Evolutionary conservation across 2,329 filamentous ascomycete genomes (phyloP).

Genomic region (Aspergillus sp.): DNA sequence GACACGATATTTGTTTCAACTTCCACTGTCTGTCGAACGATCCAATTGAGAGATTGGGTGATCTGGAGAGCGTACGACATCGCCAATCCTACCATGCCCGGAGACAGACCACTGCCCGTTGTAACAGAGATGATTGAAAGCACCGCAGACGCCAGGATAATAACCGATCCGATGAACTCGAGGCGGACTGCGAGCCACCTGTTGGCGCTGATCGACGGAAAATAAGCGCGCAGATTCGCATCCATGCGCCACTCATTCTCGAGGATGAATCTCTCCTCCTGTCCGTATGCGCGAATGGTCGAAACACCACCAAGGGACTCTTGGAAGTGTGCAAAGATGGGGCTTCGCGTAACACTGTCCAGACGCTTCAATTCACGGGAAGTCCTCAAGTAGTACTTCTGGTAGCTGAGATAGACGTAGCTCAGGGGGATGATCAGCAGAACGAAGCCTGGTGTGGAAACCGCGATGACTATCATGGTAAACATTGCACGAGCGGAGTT

Average conservation of each 20-base stretch:
- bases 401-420: constrained; percentile 80
- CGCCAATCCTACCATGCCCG: constrained; percentile 76
- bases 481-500: constrained; percentile 68
- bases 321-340: constrained; percentile 97
- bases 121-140: constrained; percentile 75
- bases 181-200: constrained; percentile 91
- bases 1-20: constrained; percentile 99
- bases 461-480: constrained; percentile 76
- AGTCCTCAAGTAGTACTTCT: constrained; percentile 92
- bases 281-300: constrained; percentile 89
- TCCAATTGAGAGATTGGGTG: constrained; percentile 96
- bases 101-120: constrained; percentile 51
- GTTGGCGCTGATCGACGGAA: constrained; percentile 87
- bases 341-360: constrained; percentile 89
- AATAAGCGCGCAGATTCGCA: constrained; percentile 87
- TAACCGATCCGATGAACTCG: constrained; percentile 88
- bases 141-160: constrained; percentile 78
- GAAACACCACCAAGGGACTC: constrained; percentile 89
- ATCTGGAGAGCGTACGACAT: constrained; percentile 98
- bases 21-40: constrained; percentile 94
- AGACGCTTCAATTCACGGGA: constrained; percentile 93
- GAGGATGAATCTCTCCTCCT: constrained; percentile 74
- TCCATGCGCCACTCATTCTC: constrained; percentile 98
- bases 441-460: constrained; percentile 70
- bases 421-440: constrained; percentile 71